Evolutionary conservation across 164 flowering plant genomes (phyloP), one percentile per base, ranked within the genome.

Genomic region (Aristolochia contorta): DNA sequence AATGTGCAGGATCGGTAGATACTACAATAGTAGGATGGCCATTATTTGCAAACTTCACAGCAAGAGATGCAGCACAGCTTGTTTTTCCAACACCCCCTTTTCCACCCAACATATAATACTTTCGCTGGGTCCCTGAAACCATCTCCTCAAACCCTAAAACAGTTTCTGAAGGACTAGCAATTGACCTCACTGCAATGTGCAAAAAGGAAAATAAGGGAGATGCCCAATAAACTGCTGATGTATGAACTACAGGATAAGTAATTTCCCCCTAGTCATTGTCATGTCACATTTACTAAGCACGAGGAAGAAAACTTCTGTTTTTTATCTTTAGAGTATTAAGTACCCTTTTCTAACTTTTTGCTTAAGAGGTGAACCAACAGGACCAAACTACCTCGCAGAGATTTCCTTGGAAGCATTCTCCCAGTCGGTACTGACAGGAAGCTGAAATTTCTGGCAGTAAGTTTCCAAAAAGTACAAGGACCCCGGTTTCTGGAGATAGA

Each of bases 21-120:
- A 91, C 96, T 13, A 91, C 89, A 25, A 91, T 72, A 51, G 96
- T 91, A 22, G 96, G 93, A 63, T 89, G 96, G 27, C 96, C 98
- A 63, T 69, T 68, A 58, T 78, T 92, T 20, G 98, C 96, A 68
- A 92, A 89, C 71, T 84, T 92, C 0, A 92, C 91, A 54, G 96
- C 98, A 61, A 92, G 87, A 23, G 98, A 85, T 54, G 98, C 98
- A 62, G 98, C 95, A 72, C 96, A 92, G 64, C 98, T 92, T 9
- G 98, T 92, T 65, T 92, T 92, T 22, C 98, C 99, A 43, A 91
- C 99, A 54, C 99, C 99, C 56, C 97, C 98, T 68, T 92, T 92
- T 50, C 98, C 98, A 47, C 98, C 98, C 24, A 92, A 67, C 92
- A 92, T 72, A 78, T 84, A 89, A 72, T 85, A 92, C 71, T 84